Evolutionary conservation across 2,329 filamentous ascomycete genomes (phyloP).

Genomic region (Paecilomyces dactylethromorphus): DNA sequence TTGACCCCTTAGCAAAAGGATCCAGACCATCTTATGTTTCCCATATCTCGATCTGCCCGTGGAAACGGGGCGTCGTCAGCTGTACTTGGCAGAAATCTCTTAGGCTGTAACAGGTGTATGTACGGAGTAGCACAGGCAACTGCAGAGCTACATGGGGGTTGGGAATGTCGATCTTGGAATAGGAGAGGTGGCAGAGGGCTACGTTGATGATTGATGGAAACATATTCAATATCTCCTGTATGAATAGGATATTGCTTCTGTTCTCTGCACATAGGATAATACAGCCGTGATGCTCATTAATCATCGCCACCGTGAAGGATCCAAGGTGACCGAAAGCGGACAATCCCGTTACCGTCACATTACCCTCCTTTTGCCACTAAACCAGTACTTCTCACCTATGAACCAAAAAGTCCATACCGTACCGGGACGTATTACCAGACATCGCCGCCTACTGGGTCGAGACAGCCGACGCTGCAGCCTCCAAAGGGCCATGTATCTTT

Average conservation of each 20-base stretch:
- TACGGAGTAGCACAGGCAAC: not conserved
- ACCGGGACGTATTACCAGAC: not conserved
- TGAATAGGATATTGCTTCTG: too few species aligned
- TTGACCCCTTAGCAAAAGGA: not conserved
- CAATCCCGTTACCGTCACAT: not conserved
- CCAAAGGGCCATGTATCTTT: not conserved
- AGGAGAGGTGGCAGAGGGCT: too few species aligned
- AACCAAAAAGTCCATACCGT: not conserved
- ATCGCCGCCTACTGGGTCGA: not conserved
- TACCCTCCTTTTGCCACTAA: not conserved
- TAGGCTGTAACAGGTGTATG: not conserved
- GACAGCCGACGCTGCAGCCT: not conserved
- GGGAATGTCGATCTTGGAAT: not conserved
- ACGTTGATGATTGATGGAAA: too few species aligned
- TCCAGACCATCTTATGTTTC: not conserved
- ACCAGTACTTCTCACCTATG: not conserved
- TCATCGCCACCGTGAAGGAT: not conserved
- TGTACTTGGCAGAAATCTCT: not conserved
- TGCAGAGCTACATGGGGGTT: not conserved
- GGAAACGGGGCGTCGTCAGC: not conserved
- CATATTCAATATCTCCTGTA: too few species aligned
- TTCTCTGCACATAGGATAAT: too few species aligned
- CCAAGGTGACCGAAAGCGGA: not conserved
- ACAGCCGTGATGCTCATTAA: not conserved
- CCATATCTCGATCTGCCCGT: not conserved